Base-by-base conservation (phyloP, 352 stramenopile species). In the Phytophthora syringae region DNA sequence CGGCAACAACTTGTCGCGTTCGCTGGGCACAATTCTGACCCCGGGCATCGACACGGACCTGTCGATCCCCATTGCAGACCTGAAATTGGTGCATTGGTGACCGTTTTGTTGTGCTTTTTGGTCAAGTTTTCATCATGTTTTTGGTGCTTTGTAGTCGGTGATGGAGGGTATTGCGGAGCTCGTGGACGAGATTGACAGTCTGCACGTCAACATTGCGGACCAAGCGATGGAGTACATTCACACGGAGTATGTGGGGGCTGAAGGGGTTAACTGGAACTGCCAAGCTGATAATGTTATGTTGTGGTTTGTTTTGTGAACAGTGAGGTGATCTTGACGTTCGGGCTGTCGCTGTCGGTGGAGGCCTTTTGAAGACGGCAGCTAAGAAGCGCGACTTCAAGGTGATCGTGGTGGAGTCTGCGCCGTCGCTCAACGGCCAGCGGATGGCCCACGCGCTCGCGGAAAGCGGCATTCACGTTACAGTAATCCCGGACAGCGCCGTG, bases 171-270 rank as follows among this genome's bases (percentile, higher is more conserved):
- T 98, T 57, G 79, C 89, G 10, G 95, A 98, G 76, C 90, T 99
- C 12, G 94, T 97, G 22, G 86, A 95, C 20, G 97, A 99, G 65
- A 90, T 99, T 52, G 94, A 99, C 72, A 97, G 95, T 64, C 76
- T 98, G 30, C 90, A 98, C 74, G 94, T 97, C 43, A 98, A 97
- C 55, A 99, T 99, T 70, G 95, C 97, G 44, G 94, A 98, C 50
- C 95, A 99, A 66, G 94, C 94, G 18, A 94, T 93, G 71, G 93
- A 98, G 62, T 97, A 99, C 74, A 99, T 99, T 69, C 97, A 99
- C 79, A 89, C 94, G 20, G 93, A 98, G 87, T 95, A 83, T 63
- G 84, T 82, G 15, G n/a, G n/a, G n/a, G n/a, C n/a, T n/a, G n/a
- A n/a, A n/a, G n/a, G n/a, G n/a, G n/a, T n/a, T n/a, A n/a, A n/a